Percentiles rank a stretch among this genome's conserved stretches.
Conservation (phyloP, 2,329 filamentous ascomycete species). For the Beauveria varroae region DNA sequence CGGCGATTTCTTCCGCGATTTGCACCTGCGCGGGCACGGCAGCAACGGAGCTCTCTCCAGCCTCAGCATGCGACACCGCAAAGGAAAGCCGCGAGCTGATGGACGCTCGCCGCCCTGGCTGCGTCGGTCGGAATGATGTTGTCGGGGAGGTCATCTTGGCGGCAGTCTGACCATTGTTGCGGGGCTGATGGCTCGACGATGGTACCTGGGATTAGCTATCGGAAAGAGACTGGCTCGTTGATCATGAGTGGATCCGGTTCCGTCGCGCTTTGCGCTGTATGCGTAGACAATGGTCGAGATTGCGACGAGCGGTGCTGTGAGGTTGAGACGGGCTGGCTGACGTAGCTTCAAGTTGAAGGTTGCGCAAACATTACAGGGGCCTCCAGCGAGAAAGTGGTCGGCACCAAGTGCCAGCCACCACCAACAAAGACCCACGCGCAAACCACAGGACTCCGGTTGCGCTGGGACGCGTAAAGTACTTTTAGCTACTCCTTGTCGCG, state of each 20-base stretch:
- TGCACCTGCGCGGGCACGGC: conserved; percentile 53
- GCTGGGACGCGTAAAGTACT: conserved; percentile 9
- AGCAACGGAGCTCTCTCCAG: conserved; percentile 46
- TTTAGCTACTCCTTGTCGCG: background rate
- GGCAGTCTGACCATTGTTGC: conserved; percentile 25
- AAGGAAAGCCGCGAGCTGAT: conserved; percentile 60
- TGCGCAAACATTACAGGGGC: conserved; percentile 8
- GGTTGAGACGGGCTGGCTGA: background rate
- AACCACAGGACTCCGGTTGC: background rate
- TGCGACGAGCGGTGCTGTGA: background rate
- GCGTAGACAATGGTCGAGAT: background rate
- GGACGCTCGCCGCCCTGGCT: conserved; percentile 40
- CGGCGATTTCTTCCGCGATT: conserved; percentile 89
- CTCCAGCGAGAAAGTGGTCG: conserved; percentile 13
- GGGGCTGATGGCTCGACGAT: background rate
- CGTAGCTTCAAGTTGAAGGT: conserved; percentile 1
- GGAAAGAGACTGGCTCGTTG: background rate
- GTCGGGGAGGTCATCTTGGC: conserved; percentile 37
- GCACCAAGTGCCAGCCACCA: background rate
- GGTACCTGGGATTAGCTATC: background rate
- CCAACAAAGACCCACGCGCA: background rate
- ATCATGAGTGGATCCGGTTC: too few species aligned
- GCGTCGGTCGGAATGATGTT: conserved; percentile 14
- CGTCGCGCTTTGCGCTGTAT: background rate
- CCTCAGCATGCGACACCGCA: conserved; percentile 57